A percentile compares a stretch with the other conserved stretches of the same genome.
These are phyloP conservation scores for Aspergillus pseudoglaucus DNA, from an alignment of 2,329 filamentous ascomycete species.

Conservation along the genomic window DNA sequence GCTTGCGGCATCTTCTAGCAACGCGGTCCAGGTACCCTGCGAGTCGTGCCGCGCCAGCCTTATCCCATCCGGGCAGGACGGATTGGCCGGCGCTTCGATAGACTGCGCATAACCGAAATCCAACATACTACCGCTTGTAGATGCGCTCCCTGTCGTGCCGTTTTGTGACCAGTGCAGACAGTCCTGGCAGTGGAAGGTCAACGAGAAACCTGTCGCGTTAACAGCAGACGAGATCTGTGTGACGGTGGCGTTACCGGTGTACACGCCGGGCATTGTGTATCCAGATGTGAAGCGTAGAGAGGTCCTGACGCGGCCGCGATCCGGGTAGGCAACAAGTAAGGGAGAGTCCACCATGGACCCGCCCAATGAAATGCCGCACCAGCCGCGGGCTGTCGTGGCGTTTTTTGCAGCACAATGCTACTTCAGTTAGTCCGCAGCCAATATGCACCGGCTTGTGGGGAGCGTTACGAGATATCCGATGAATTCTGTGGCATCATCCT, in stretches of 20 bases:
- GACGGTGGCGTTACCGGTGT: conserved; percentile 55
- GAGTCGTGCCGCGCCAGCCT: conserved; percentile 1
- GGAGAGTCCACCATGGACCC: conserved; percentile 3
- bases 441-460: neutral
- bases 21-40: conserved; percentile 4
- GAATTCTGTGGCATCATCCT: conserved; percentile 4
- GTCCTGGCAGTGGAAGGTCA: conserved; percentile 58
- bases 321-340: neutral
- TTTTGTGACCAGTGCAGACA: conserved; percentile 50
- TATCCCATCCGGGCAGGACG: neutral
- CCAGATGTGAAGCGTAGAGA: conserved; percentile 25
- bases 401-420: neutral
- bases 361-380: conserved; percentile 3
- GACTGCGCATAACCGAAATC: conserved; percentile 54
- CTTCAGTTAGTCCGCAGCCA: neutral
- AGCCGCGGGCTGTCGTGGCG: neutral
- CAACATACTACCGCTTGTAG: conserved; percentile 39
- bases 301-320: neutral
- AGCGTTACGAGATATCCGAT: conserved; percentile 4
- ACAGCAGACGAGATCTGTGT: conserved; percentile 54
- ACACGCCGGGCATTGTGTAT: conserved; percentile 52
- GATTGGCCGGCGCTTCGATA: conserved; percentile 15
- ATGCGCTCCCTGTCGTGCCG: conserved; percentile 36
- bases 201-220: conserved; percentile 52
- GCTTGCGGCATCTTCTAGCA: conserved; percentile 1